Base-by-base conservation (phyloP, 2,329 filamentous ascomycete genomes). In the Didymella exigua region DNA sequence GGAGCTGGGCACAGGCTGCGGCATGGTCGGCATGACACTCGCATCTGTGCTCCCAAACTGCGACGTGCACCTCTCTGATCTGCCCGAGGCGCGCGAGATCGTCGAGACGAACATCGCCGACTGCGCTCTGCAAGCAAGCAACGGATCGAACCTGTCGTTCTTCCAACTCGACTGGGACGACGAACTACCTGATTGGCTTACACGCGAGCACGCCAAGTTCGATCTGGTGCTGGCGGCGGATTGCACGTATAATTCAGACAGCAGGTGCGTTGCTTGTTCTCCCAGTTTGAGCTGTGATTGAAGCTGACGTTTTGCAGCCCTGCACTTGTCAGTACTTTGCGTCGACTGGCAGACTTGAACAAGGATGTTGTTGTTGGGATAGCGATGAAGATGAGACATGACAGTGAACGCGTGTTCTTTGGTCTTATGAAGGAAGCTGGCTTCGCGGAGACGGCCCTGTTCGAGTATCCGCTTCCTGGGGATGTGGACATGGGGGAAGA, bases 171-270 rank as follows among this genome's bases (percentile, higher is more conserved):
- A 89, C 68, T 91, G 88, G 88, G 81, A 85, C n/a, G 70, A 78
- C 13, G 70, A 78, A 3, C 71, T 86, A 6, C 78, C 82, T 3
- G 11, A 24, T 1, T n/a, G 49, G 26, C 24, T 64, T 5, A 33
- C 50, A 24, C 23, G 24, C 14, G 18, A 43, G n/a, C 52, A 40
- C 10, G 16, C 31, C 1, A 37, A 47, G 27, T 79, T 84, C 63
- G 83, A 89, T 68, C 66, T 90, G 29, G 79, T 90, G 19, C 69
- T 89, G 4, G 82, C 89, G 1, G 86, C 86, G 2, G 88, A 91
- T 69, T 90, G 88, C 73, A 90, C 87, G 1, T 91, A 91, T 74
- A 90, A 90, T 69, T 78, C 82, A 14, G 86, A 89, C 63, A 88
- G 84, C 65, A 72, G 70, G 71, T 73, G 53, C 29, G 62, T 43